Evolutionary conservation across 352 stramenopile species (phyloP).

Genomic region (Blastocystis sp.): DNA sequence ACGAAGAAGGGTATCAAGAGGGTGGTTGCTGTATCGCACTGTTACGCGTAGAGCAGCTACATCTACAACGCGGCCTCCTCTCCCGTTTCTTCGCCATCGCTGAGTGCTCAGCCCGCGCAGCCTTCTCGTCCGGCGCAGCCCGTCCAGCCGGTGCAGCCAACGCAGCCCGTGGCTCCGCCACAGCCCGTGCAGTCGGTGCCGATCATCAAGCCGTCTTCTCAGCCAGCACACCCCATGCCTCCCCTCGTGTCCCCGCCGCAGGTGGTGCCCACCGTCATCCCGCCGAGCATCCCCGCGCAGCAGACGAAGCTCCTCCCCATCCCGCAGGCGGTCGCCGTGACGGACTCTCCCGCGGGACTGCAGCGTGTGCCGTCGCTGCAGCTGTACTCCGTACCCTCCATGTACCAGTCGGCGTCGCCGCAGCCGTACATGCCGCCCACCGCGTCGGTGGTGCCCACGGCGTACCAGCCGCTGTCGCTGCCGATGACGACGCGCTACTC

Average conservation of each 20-base stretch:
- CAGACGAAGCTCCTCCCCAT: too few relatives aligned
- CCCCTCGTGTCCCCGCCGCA: too few relatives aligned
- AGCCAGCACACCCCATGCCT: too few relatives aligned
- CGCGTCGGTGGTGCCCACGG: background rate
- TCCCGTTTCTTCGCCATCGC: background rate
- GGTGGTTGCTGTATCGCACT: background rate
- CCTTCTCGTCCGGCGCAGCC: background rate
- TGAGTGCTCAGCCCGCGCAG: background rate
- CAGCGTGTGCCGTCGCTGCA: background rate
- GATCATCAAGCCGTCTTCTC: too few relatives aligned
- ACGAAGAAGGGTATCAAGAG: conserved; percentile 59
- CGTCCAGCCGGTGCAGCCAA: background rate
- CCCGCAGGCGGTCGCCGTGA: too few relatives aligned
- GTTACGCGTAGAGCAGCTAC: background rate
- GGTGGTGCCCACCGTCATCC: too few relatives aligned
- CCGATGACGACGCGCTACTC: background rate
- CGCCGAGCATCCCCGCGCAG: too few relatives aligned
- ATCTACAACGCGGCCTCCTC: background rate
- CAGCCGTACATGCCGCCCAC: background rate
- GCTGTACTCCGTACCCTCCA: background rate
- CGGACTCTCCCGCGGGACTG: background rate
- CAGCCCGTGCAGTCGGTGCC: too few relatives aligned
- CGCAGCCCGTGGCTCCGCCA: background rate
- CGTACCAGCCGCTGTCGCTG: background rate
- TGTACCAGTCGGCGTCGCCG: background rate